These are phyloP conservation scores for Lumnitzera littorea DNA, from an alignment of 345 rosid species.

Conservation along the genomic window DNA sequence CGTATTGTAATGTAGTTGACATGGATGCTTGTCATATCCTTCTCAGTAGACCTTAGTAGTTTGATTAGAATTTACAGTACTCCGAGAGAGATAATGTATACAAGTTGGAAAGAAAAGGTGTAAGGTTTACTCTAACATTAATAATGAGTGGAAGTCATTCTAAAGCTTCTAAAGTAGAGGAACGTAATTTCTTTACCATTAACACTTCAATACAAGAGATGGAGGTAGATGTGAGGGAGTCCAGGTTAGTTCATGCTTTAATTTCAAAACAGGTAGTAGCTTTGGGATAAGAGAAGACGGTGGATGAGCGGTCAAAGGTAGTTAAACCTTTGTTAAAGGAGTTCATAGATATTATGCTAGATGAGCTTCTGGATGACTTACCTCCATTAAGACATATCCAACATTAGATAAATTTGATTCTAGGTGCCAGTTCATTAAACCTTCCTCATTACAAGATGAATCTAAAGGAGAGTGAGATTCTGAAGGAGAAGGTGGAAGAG, in stretches of 20 bases:
- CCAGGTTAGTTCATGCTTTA: background rate
- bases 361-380: too few relatives aligned
- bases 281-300: background rate
- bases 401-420: slow-evolving; percentile 5
- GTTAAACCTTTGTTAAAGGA: too few relatives aligned
- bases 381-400: background rate
- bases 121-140: too few relatives aligned
- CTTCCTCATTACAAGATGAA: background rate
- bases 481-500: too few relatives aligned
- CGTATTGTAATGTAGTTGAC: background rate
- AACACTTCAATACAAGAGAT: too few relatives aligned
- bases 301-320: background rate
- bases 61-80: background rate
- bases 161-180: too few relatives aligned
- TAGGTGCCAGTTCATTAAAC: background rate
- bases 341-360: too few relatives aligned
- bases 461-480: background rate
- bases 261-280: background rate
- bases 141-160: too few relatives aligned
- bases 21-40: background rate
- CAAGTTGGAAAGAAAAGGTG: too few relatives aligned
- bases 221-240: too few relatives aligned
- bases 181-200: too few relatives aligned
- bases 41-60: background rate
- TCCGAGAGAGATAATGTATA: background rate